Conservation (phyloP, 768 basidiomycete species). For the Guyanaporus albipodus region DNA sequence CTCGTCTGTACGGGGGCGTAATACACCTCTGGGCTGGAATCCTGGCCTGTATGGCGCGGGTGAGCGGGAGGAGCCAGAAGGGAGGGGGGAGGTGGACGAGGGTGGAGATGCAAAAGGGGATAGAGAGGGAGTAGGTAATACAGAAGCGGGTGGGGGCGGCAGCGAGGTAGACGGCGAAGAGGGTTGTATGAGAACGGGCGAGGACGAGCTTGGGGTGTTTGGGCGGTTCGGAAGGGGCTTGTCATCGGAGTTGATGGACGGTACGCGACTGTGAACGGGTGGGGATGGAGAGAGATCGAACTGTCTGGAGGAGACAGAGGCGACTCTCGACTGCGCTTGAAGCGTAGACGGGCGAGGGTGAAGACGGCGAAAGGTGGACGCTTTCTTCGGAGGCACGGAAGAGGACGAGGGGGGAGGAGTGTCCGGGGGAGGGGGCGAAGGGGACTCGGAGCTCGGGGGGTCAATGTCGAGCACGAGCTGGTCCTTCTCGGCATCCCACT, state of each 20-base stretch:
- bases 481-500: slow-evolving; percentile 16
- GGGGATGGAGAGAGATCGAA: slow-evolving; percentile 26
- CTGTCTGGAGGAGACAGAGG: slow-evolving; percentile 35
- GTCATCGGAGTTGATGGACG: slow-evolving; percentile 28
- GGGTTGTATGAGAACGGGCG: slow-evolving; percentile 2
- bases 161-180: slow-evolving; percentile 7
- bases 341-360: slow-evolving; percentile 34
- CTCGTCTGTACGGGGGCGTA: slow-evolving; percentile 75
- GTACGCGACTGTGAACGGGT: slow-evolving; percentile 26
- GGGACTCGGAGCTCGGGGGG: not conserved
- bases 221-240: slow-evolving; percentile 9
- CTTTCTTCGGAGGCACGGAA: slow-evolving; percentile 23
- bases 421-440: not conserved
- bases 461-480: slow-evolving; percentile 4
- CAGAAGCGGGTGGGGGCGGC: slow-evolving; percentile 7
- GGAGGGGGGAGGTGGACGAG: slow-evolving; percentile 21
- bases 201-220: slow-evolving; percentile 9
- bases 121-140: slow-evolving; percentile 13
- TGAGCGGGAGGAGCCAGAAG: slow-evolving; percentile 18
- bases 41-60: slow-evolving; percentile 79
- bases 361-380: slow-evolving; percentile 53
- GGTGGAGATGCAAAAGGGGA: slow-evolving; percentile 26
- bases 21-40: slow-evolving; percentile 90
- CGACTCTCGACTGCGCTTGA: slow-evolving; percentile 15
- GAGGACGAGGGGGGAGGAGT: slow-evolving; percentile 10